A percentile compares a stretch with the other conserved stretches of the same genome.
These are phyloP conservation scores for Zygoascus bituminiphila DNA, from an alignment of 805 yeast species.

Conservation along the genomic window DNA sequence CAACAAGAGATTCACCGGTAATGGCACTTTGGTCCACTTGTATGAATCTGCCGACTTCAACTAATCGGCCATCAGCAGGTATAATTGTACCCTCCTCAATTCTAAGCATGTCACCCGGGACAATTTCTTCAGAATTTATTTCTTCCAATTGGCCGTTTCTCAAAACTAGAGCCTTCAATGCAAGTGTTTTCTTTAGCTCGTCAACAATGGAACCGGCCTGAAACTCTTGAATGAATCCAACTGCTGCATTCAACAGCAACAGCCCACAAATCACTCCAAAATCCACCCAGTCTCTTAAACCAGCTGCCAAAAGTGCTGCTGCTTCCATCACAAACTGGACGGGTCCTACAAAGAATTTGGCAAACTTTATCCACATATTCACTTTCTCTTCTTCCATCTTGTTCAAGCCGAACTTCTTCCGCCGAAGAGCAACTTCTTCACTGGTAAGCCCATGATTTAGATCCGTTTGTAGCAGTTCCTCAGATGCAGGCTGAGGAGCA, in stretches of 20 bases:
- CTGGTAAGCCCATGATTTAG: slow-evolving; percentile 66
- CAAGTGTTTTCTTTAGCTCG: slow-evolving; percentile 90
- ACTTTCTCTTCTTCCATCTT: slow-evolving; percentile 88
- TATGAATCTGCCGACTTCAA: slow-evolving; percentile 74
- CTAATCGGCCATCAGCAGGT: slow-evolving; percentile 88
- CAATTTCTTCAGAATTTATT: slow-evolving; percentile 75
- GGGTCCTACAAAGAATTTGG: slow-evolving; percentile 88
- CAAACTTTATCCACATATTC: slow-evolving; percentile 67
- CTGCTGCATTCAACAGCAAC: slow-evolving; percentile 76
- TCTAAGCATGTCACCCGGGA: slow-evolving; percentile 91
- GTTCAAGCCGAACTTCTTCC: slow-evolving; percentile 85
- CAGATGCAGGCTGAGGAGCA: slow-evolving; percentile 68
- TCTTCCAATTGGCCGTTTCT: slow-evolving; percentile 75
- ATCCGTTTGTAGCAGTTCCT: slow-evolving; percentile 75
- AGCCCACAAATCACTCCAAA: slow-evolving; percentile 94
- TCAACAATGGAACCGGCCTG: slow-evolving; percentile 98
- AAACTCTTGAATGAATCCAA: slow-evolving; percentile 95
- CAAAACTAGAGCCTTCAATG: slow-evolving; percentile 78
- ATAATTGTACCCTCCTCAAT: slow-evolving; percentile 89
- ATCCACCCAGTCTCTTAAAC: slow-evolving; percentile 97
- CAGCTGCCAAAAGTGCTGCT: slow-evolving; percentile 91
- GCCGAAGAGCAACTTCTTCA: slow-evolving; percentile 72
- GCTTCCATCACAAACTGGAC: slow-evolving; percentile 96
- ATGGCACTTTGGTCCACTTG: slow-evolving; percentile 95
- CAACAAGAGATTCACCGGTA: slow-evolving; percentile 96